Evolutionary conservation across 345 rosid species (phyloP), one percentile per base, ranked within the genome.

Genomic region (Linum lewisii): DNA sequence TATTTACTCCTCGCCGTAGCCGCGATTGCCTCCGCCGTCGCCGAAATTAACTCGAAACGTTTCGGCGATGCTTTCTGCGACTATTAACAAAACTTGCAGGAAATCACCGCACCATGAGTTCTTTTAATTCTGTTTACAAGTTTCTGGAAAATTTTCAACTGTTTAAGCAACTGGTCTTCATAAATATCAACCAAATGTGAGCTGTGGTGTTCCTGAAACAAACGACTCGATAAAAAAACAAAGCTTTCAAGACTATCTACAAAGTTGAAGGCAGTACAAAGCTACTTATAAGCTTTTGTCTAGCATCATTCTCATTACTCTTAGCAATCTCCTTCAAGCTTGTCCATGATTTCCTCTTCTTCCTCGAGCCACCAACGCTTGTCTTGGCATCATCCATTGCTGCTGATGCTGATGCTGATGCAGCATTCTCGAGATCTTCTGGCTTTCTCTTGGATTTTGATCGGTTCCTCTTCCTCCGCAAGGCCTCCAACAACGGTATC

Each of bases 341-440:
- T 21, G 68, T 76, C 86, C 86, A 75, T 14, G 77, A 63, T 59
- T 79, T 84, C 75, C 73, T 75, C 74, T 60, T 81, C 47, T 75
- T 83, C 60, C 70, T 72, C 16, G 80, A 81, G 21, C 64, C 65
- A 42, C 54, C 20, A 19, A 18, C 60, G 59, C 70, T 38, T 37
- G 65, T 70, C 51, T 61, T 73, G 2, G 51, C 59, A 55, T 50
- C 7, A 5, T 29, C 34, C 34, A 29, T 8, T 8, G 7, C 54
- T 2, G 47, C 13, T 11, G 15, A 8, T 6, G 47, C 47, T 16
- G 47, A 11, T 10, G 54, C 32, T 15, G 52, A 13, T 26, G 59
- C 54, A 2, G 64, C 25, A 54, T 64, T 64, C 52, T 58, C 80
- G 18, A 63, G 51, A 66, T 74, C 80, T 38, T 60, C 75, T 11